Percentiles rank a stretch among this genome's conserved stretches.
phyloP scores from a whole-genome alignment of 306 rosid species.

The Pyrus pyrifolia region DNA sequence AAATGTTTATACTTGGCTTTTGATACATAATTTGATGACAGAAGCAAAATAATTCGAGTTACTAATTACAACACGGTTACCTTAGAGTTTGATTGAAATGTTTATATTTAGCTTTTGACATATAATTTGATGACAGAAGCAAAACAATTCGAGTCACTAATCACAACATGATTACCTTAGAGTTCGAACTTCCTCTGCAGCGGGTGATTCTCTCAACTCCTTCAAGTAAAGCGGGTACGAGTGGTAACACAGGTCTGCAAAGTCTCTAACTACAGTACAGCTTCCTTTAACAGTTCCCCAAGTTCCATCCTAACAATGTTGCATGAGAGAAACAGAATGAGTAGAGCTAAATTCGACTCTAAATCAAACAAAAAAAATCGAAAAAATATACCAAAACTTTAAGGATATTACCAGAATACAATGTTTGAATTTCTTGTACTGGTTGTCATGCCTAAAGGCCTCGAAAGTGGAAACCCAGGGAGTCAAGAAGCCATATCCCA shows the following conservation, averaged over 20 bases:
- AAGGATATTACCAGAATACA: conserved; percentile 50
- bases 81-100: background rate
- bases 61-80: background rate
- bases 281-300: conserved; percentile 78
- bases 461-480: conserved; percentile 89
- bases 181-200: conserved; percentile 40
- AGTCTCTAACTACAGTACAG: conserved; percentile 82
- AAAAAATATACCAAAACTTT: background rate
- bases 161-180: conserved; percentile 39
- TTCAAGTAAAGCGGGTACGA: conserved; percentile 65
- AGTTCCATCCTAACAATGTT: conserved; percentile 60
- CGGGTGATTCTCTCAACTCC: conserved; percentile 62
- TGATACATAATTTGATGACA: background rate
- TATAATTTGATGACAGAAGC: background rate
- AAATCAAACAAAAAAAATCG: background rate
- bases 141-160: background rate
- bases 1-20: background rate
- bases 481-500: conserved; percentile 77
- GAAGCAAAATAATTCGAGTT: background rate
- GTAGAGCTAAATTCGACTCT: background rate
- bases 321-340: background rate
- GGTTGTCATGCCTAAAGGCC: conserved; percentile 63
- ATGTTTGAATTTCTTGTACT: conserved; percentile 49
- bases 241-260: conserved; percentile 70
- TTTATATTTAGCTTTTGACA: background rate